Percentiles rank a stretch among this genome's conserved stretches.
phyloP scores from a whole-genome alignment of 495 filamentous ascomycete genomes.

The Amphirosellinia nigrospora region DNA sequence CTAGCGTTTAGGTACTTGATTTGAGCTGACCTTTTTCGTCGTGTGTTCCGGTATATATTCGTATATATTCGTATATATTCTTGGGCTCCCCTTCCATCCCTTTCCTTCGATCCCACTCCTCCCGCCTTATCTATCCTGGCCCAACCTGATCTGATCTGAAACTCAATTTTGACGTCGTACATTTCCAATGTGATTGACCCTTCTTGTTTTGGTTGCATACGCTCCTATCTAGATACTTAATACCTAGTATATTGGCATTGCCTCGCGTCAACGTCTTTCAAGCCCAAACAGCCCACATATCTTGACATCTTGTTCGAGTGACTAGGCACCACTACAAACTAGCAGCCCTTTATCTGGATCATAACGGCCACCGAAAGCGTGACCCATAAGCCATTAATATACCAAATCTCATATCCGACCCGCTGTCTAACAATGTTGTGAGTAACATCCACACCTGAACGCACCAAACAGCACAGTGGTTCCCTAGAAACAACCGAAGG shows the following conservation, averaged over 20 bases:
- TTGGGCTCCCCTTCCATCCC: constrained; percentile 7
- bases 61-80: constrained; percentile 19
- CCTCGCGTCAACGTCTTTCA: neutral
- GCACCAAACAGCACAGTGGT: neutral
- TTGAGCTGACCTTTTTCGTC: neutral
- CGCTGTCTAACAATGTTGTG: constrained; percentile 10
- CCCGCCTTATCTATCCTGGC: neutral
- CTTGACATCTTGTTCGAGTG: neutral
- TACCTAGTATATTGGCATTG: neutral
- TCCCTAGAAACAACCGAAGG: neutral
- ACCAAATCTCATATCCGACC: neutral
- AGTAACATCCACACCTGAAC: neutral
- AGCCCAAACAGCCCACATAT: neutral
- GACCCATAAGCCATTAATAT: neutral
- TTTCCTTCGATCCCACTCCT: neutral
- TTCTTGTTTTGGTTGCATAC: neutral
- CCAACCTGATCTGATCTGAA: constrained; percentile 18
- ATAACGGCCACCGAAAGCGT: neutral
- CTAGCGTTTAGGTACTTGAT: too few species aligned
- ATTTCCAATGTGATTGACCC: neutral
- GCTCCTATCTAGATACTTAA: neutral
- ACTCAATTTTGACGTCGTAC: neutral
- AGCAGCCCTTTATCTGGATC: neutral
- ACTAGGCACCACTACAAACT: neutral
- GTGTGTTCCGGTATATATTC: constrained; percentile 14